Conservation (phyloP, 148 eudicot genomes). For the Rhododendron ovatum region DNA sequence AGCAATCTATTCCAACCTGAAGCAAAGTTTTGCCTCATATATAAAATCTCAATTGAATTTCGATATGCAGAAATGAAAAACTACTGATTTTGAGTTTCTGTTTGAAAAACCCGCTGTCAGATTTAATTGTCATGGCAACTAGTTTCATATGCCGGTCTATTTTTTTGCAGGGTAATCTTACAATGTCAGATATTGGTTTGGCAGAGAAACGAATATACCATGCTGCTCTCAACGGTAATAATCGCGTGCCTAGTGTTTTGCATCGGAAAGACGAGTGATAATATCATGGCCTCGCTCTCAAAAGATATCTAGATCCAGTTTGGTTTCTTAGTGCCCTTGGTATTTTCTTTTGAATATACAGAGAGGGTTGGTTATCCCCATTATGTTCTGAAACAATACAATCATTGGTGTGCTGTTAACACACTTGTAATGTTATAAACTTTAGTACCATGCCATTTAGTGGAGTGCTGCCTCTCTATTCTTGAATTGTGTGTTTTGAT, state of each 20-base stretch:
- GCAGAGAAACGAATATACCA: conserved; percentile 94
- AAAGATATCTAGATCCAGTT: conserved; percentile 19
- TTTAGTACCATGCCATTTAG: neutral
- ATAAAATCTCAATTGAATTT: neutral
- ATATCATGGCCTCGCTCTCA: conserved; percentile 47
- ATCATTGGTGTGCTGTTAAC: conserved; percentile 9
- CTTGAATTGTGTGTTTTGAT: neutral
- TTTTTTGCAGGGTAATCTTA: conserved; percentile 72
- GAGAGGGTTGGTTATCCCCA: conserved; percentile 6
- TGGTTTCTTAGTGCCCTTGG: conserved; percentile 17
- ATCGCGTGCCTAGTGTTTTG: conserved; percentile 70
- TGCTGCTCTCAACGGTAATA: conserved; percentile 91
- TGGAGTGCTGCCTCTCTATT: neutral
- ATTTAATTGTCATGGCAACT: neutral
- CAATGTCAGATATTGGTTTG: conserved; percentile 81
- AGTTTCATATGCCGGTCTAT: conserved; percentile 14
- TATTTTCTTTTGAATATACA: conserved; percentile 9
- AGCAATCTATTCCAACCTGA: neutral
- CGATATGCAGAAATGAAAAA: neutral
- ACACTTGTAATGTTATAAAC: conserved; percentile 11
- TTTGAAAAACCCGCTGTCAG: neutral
- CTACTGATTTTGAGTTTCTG: neutral
- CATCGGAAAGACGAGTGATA: conserved; percentile 93
- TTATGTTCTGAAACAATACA: conserved; percentile 4
- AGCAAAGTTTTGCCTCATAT: neutral